Evolutionary conservation across 306 rosid genomes (phyloP), one percentile per base, ranked within the genome.

Genomic region (Quercus dentata): DNA sequence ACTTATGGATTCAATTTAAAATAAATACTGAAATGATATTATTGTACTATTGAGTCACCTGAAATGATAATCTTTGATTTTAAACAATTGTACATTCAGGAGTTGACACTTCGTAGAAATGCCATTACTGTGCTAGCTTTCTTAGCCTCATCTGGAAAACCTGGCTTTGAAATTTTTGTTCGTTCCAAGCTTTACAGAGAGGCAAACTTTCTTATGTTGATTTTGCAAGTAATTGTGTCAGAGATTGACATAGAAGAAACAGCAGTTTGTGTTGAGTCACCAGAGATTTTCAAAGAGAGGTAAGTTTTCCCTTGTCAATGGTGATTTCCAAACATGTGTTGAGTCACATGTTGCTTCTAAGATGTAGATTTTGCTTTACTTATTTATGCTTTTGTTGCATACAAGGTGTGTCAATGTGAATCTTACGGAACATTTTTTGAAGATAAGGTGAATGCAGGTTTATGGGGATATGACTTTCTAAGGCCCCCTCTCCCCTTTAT

Each of bases 91-190:
- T 80, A 76, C 76, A 85, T 84, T 86, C 91, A 92, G 97, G 97
- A 84, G 80, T 83, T 92, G 87, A 85, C 84, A 83, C 86, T 91
- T 74, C 57, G 88, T 70, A 89, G 88, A 78, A 88, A 83, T 83
- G 85, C 92, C 33, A 55, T 92, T 87, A 88, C 87, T 75, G 86
- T 91, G 86, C 87, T 94, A 79, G 94, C 99, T 69, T 92, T 94
- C 90, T 86, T 94, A 1, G 87, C 97, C 61, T 94, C 97, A 3
- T 92, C 99, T 5, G 97, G 97, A 77, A 85, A 85, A 76, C 82
- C 85, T 74, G 97, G 99, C 61, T 92, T 92, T 74, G 97, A 94
- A 75, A 91, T 91, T 74, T 78, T 92, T 61, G 82, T 82, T 56
- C 78, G 79, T 78, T 87, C 80, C 81, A 87, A 79, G 83, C 88